Evolutionary conservation across 2,329 filamentous ascomycete genomes (phyloP), one percentile per base, ranked within the genome.

Genomic region (Microcera coccophila): DNA sequence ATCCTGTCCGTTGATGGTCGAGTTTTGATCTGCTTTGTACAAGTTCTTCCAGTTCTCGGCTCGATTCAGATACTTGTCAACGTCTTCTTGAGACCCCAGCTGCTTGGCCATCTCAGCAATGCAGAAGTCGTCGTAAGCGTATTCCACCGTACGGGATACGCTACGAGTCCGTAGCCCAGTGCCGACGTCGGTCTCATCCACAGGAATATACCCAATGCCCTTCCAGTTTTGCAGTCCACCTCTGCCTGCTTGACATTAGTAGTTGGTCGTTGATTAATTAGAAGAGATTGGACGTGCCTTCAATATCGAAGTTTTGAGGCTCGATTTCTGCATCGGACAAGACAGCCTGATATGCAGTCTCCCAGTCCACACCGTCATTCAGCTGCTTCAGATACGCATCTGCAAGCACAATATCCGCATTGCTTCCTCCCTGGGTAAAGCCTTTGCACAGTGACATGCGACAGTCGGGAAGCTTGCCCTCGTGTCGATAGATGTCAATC

Each of bases 121-220:
- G 53, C 80, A 82, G 53, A 84, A 90, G 64, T 90, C 87, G 50
- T 90, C 78, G 63, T 90, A 90, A 1, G 84, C 82, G 58, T 90
- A 90, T 60, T 90, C 87, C 4, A 90, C 78, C 0, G 84, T 89
- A 3, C 87, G 75, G 2, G 82, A 87, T 21, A 91, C 76, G 42
- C 77, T 83, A 5, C 87, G 78, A 0, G 84, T 86, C 52, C 79
- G 75, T 0, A 81, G 75, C 0, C 86, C 86, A 2, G 74, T 72
- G 8, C 82, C 82, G 26, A 75, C n/a, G n/a, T n/a, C n/a, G n/a
- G n/a, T n/a, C n/a, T n/a, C n/a, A n/a, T n/a, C n/a, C n/a, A n/a
- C n/a, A n/a, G n/a, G n/a, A n/a, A n/a, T n/a, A n/a, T n/a, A n/a
- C n/a, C n/a, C n/a, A n/a, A n/a, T n/a, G n/a, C n/a, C n/a, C n/a